Percentiles rank a stretch among this genome's conserved stretches.
phyloP scores from a whole-genome alignment of 176 grass and related monocot genomes.

The Themeda triandra region DNA sequence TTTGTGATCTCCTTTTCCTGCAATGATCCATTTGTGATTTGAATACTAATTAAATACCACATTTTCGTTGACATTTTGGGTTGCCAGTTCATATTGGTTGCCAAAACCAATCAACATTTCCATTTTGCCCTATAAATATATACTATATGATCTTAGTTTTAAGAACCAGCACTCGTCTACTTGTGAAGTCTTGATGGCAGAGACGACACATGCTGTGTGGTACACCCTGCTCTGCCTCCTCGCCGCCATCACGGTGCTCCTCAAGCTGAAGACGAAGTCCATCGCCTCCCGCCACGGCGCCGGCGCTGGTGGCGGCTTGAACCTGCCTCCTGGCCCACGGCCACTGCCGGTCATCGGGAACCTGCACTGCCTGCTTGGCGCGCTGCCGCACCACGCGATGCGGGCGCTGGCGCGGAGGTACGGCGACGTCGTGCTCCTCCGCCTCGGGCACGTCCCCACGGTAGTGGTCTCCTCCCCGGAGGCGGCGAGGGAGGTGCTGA shows the following conservation, averaged over 20 bases:
- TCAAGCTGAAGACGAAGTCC: background rate
- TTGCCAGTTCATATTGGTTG: background rate
- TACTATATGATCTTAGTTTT: no score
- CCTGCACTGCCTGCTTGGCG: slow-evolving; percentile 38
- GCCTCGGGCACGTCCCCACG: slow-evolving; percentile 40
- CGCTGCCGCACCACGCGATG: slow-evolving; percentile 50
- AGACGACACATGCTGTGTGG: background rate
- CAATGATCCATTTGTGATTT: background rate
- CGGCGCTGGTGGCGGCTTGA: background rate
- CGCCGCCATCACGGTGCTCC: background rate
- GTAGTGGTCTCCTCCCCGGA: slow-evolving; percentile 52
- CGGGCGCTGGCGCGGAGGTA: slow-evolving; percentile 15
- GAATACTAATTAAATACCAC: background rate
- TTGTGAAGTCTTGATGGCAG: background rate
- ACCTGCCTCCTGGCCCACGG: slow-evolving; percentile 38
- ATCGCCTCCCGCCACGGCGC: background rate
- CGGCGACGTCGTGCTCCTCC: slow-evolving; percentile 36
- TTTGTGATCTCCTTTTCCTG: background rate
- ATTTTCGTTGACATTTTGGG: background rate
- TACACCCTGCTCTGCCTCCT: slow-evolving; percentile 5
- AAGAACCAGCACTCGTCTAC: background rate
- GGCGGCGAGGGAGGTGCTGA: slow-evolving; percentile 50
- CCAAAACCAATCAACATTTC: background rate
- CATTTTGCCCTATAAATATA: background rate
- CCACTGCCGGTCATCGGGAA: slow-evolving; percentile 37